Evolutionary conservation across 2,329 filamentous ascomycete species (phyloP).

Genomic region (Trichoderma sp.): DNA sequence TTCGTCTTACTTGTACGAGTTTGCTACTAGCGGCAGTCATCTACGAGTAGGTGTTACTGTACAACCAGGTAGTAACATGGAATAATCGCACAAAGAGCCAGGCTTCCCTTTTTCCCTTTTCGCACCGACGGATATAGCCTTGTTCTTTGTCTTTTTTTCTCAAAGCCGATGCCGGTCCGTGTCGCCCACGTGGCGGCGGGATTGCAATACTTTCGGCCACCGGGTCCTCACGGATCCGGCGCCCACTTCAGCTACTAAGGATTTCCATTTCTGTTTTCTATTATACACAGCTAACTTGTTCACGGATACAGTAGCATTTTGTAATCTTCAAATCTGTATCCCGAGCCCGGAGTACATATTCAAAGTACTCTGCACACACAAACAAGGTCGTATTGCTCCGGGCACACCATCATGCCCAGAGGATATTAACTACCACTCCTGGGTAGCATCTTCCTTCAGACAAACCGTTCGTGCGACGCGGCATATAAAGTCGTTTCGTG

Average conservation of each 20-base stretch:
- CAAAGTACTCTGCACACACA: neutral
- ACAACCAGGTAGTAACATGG: neutral
- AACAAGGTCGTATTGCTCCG: neutral
- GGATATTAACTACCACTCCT: neutral
- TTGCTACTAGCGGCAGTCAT: neutral
- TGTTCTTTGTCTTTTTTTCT: neutral
- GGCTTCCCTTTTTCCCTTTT: neutral
- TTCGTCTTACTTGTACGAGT: neutral
- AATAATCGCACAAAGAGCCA: neutral
- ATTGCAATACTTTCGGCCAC: neutral
- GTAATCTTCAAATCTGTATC: neutral
- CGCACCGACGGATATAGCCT: neutral
- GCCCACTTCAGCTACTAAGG: neutral
- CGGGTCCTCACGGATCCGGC: neutral
- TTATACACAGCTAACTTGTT: neutral
- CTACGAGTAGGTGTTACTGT: neutral
- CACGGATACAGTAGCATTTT: neutral
- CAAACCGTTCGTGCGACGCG: neutral
- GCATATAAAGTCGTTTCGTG: neutral
- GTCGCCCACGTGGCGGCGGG: constrained; percentile 8
- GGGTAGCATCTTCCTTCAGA: neutral
- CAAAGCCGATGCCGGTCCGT: neutral
- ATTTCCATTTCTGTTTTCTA: neutral
- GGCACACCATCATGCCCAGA: neutral
- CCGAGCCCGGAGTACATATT: neutral